These are phyloP conservation scores for Kappamyces sp. DNA, from an alignment of 192 early-diverging fungal species.

Conservation along the genomic window DNA sequence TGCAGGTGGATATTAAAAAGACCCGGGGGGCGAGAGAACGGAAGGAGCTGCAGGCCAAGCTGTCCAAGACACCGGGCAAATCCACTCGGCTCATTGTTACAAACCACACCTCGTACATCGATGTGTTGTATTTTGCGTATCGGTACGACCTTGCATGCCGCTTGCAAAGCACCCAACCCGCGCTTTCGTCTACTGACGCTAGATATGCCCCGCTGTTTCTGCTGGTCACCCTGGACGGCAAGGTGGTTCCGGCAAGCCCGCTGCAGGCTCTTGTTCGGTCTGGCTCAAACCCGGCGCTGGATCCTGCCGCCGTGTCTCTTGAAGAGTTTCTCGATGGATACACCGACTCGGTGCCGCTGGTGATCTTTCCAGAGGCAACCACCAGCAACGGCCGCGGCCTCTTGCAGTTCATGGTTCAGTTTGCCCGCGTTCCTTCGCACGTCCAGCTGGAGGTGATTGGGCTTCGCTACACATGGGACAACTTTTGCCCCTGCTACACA, in stretches of 20 bases:
- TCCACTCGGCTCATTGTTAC: constrained; percentile 72
- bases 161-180: too few relatives aligned
- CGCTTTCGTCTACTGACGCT: constrained; percentile 12
- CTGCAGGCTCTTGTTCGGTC: constrained; percentile 45
- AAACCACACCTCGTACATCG: constrained; percentile 81
- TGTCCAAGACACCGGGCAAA: constrained; percentile 38
- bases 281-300: constrained; percentile 2
- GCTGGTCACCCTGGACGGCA: constrained; percentile 43
- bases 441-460: constrained; percentile 53
- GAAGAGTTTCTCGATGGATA: constrained; percentile 1
- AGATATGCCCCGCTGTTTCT: constrained; percentile 63
- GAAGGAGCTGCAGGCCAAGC: not conserved
- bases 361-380: constrained; percentile 70
- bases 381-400: constrained; percentile 83
- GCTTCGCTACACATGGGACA: constrained; percentile 59
- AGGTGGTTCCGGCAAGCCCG: constrained; percentile 43
- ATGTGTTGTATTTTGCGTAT: constrained; percentile 66
- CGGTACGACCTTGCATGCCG: constrained; percentile 35
- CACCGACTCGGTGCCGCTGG: constrained; percentile 44
- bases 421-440: constrained; percentile 54
- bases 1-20: constrained; percentile 50
- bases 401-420: constrained; percentile 67
- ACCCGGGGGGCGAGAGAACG: constrained; percentile 16
- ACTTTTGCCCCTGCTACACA: constrained; percentile 61
- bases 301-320: not conserved